These are phyloP conservation scores for Amoebophrya sp. DNA, from an alignment of 169 alveolate genomes.

Conservation along the genomic window DNA sequence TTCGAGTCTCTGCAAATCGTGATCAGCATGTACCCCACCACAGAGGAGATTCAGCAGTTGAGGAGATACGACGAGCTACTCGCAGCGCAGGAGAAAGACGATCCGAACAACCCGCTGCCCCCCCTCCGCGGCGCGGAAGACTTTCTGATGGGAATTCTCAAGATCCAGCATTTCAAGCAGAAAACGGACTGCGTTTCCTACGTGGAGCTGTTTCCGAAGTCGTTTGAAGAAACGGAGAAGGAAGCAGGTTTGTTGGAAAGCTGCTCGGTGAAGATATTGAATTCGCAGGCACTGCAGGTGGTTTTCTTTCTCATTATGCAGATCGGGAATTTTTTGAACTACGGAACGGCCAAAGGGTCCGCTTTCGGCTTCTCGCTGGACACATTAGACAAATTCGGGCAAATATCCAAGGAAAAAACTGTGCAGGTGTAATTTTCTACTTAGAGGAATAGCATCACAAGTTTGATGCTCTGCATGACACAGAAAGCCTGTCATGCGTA, in stretches of 20 bases:
- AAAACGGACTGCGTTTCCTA: not conserved
- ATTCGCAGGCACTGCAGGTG: not conserved
- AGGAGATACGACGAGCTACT: too few relatives aligned
- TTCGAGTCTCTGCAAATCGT: conserved; percentile 1
- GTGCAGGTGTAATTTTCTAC: too few relatives aligned
- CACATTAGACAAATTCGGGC: not conserved
- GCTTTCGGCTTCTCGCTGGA: not conserved
- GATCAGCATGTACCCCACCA: not conserved
- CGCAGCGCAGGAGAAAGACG: too few relatives aligned
- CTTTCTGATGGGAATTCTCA: not conserved
- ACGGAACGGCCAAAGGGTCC: not conserved
- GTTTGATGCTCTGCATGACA: too few relatives aligned
- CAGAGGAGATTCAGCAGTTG: not conserved
- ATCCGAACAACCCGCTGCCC: not conserved
- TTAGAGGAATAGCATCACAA: too few relatives aligned
- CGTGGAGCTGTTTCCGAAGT: conserved; percentile 5
- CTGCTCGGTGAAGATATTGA: not conserved
- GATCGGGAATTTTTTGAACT: not conserved
- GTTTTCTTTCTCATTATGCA: not conserved
- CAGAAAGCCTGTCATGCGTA: too few relatives aligned
- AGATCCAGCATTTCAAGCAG: not conserved
- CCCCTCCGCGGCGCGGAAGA: not conserved
- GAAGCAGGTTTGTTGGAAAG: not conserved
- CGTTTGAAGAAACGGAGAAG: not conserved
- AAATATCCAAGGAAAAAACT: too few relatives aligned